Evolutionary conservation across 495 filamentous ascomycete genomes (phyloP).

Genomic region (Cladorrhinum samala): DNA sequence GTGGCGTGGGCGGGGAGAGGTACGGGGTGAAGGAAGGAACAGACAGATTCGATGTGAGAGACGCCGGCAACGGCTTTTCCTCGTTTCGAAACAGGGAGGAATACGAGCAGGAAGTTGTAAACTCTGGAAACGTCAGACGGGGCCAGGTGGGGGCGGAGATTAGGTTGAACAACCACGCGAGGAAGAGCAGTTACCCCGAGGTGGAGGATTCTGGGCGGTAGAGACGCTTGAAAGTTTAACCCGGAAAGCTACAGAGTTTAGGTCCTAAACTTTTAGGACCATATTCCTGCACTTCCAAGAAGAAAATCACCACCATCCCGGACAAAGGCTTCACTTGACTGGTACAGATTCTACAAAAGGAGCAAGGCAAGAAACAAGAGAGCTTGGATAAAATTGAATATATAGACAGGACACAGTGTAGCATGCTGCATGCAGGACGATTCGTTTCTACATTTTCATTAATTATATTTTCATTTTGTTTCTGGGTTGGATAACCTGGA

Average conservation of each 20-base stretch:
- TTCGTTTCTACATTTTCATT: too few relatives aligned
- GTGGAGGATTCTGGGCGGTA: conserved; percentile 16
- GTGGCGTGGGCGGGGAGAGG: conserved; percentile 44
- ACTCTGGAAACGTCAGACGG: conserved; percentile 19
- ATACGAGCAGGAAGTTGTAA: conserved; percentile 15
- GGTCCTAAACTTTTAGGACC: too few relatives aligned
- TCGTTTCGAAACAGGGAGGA: conserved; percentile 4
- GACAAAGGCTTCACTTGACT: too few relatives aligned
- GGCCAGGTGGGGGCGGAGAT: conserved; percentile 10
- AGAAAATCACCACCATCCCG: too few relatives aligned
- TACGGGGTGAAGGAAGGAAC: conserved; percentile 15
- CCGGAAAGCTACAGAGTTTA: background rate
- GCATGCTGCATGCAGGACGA: background rate
- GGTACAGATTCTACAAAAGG: too few relatives aligned
- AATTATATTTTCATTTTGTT: background rate
- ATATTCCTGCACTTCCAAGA: too few relatives aligned
- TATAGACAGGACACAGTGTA: background rate
- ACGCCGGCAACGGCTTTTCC: background rate
- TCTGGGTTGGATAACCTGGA: too few relatives aligned
- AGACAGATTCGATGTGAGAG: background rate
- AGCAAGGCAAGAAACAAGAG: too few relatives aligned
- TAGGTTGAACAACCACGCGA: conserved; percentile 20
- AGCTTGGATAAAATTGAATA: background rate
- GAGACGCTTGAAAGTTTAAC: conserved; percentile 1
- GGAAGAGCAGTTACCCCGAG: conserved; percentile 29